These are phyloP conservation scores for Kuraishia hungarica DNA, from an alignment of 805 yeast genomes.

Conservation along the genomic window DNA sequence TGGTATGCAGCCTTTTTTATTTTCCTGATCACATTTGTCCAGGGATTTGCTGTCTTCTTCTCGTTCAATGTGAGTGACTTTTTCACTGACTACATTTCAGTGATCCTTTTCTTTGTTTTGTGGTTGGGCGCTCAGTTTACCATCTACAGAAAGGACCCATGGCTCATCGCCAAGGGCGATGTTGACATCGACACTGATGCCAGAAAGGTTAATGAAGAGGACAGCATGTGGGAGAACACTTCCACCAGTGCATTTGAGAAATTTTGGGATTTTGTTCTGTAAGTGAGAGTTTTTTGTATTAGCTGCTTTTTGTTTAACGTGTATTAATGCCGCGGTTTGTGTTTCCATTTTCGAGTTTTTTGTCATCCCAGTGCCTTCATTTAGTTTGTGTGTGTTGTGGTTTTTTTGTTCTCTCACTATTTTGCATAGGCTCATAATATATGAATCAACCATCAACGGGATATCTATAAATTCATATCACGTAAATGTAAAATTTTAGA, in stretches of 20 bases:
- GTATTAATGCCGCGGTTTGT: not conserved
- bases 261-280: slow-evolving; percentile 38
- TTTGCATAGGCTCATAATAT: too few relatives aligned
- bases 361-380: too few relatives aligned
- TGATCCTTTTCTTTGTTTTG: slow-evolving; percentile 45
- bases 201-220: slow-evolving; percentile 48
- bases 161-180: slow-evolving; percentile 42
- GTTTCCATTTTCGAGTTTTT: too few relatives aligned
- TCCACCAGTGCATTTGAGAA: slow-evolving; percentile 47
- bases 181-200: slow-evolving; percentile 65
- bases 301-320: not conserved
- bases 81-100: slow-evolving; percentile 65
- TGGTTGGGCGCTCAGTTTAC: slow-evolving; percentile 47
- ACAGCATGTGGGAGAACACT: slow-evolving; percentile 43
- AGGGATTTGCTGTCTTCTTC: slow-evolving; percentile 64
- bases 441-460: too few relatives aligned
- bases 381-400: too few relatives aligned
- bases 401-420: too few relatives aligned
- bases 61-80: slow-evolving; percentile 45
- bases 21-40: slow-evolving; percentile 52
- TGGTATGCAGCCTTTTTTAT: slow-evolving; percentile 52
- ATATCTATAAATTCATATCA: too few relatives aligned
- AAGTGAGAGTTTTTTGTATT: slow-evolving; percentile 1
- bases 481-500: too few relatives aligned
- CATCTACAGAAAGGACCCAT: slow-evolving; percentile 36